Base-by-base conservation (phyloP, 305 asterid species). In the Coffea humblotiana region DNA sequence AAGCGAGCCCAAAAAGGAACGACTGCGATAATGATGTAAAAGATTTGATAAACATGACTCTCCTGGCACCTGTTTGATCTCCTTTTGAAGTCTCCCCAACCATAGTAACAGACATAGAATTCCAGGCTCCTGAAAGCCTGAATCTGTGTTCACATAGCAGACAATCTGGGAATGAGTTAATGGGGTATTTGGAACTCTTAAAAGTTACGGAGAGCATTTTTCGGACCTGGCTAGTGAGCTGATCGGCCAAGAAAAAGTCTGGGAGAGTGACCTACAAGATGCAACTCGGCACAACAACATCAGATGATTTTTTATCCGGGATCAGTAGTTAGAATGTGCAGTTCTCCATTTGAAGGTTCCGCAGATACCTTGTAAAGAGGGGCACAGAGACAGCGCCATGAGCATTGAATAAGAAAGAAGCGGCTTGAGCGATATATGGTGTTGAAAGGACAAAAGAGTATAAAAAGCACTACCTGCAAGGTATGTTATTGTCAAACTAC, bases 331-430 rank as follows among this genome's bases (percentile, higher is more conserved):
- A 6, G n/a, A 23, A 21, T 23, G 7, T 60, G 12, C 29, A 23
- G n/a, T 37, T 66, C 35, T 60, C 56, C 12, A 43, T n/a, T 23
- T 21, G 29, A 21, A 61, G 60, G 23, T 29, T 37, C 52, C 15
- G 40, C n/a, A 43, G 15, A 14, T 86, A 94, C 99, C 97, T 92
- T 95, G 83, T 90, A 93, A 29, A 95, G 93, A 51, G 99, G 99
- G 68, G 97, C 96, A 72, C 90, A 89, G 63, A 95, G 58, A 76
- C 97, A 95, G 66, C 65, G 99, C 96, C 97, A 93, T 11, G 84
- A 83, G 66, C 90, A 81, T 27, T 63, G 72, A 16, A 95, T 71
- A 76, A 95, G 92, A 80, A 91, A 92, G 85, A 83, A 86, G 19
- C 98, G 97, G 80, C 93, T 90, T 12, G 98, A 91, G 37, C 94